Evolutionary conservation across 768 basidiomycete genomes (phyloP), one percentile per base, ranked within the genome.

Genomic region (Lactarius trivialis): DNA sequence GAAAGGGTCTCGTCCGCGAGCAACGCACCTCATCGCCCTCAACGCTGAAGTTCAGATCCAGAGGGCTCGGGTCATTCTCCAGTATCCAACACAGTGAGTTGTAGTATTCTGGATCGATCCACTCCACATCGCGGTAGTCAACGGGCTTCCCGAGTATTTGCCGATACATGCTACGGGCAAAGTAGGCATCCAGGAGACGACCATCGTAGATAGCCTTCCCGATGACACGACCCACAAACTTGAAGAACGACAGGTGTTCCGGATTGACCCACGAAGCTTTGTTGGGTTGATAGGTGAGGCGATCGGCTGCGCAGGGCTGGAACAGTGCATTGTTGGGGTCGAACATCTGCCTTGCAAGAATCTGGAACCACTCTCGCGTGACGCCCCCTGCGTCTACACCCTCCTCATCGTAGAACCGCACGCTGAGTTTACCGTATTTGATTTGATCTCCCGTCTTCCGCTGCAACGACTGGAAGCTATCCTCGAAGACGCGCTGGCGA

Each of bases 311-410:
- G 71, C 93, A 97, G 19, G 97, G 96, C 71, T 98, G 93, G 84
- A 99, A 99, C 30, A 98, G 81, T 5, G 94, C 96, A 68, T 97
- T 97, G 76, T 96, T 93, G 28, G 97, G 96, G 73, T 99, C 93
- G 76, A 99, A 99, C 89, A 99, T 99, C 73, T 97, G 94, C 55
- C 94, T 83, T 1, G 97, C 95, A 19, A 99, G 85, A 56, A 97
- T 96, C 69, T 94, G 91, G 86, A 95, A 98, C 94, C 95, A 98
- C 76, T 98, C 95, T 62, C 96, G 83, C 8, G 97, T 97, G 37
- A 99, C 92, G 67, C 97, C 97, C 24, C 97, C 97, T 0, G 97
- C 97, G 71, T 99, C 97, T 24, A 99, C 93, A 56, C 97, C 97
- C 71, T 98, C 97, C 71, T 99, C 97, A 60, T 93, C 89, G 69